Conservation (phyloP, 108 stramenopile genomes). For the Stephanodiscus triporus region DNA sequence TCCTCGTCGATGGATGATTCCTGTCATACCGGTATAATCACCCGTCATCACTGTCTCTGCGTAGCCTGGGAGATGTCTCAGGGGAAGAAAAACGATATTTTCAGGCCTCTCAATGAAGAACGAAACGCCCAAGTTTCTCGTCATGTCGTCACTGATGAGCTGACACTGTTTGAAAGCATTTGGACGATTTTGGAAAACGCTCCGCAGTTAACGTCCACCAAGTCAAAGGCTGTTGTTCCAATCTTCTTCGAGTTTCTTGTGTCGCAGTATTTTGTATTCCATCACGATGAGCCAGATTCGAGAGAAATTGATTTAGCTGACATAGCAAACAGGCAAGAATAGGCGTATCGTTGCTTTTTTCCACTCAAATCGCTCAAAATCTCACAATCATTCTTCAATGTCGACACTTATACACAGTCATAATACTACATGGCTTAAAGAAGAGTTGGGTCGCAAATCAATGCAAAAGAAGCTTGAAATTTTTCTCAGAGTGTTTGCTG, state of each 20-base stretch:
- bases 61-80: slow-evolving; percentile 66
- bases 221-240: slow-evolving; percentile 80
- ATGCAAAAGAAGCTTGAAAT: slow-evolving; percentile 60
- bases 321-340: slow-evolving; percentile 27
- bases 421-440: slow-evolving; percentile 34
- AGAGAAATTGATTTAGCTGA: slow-evolving; percentile 60
- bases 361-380: not conserved
- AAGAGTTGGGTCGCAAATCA: slow-evolving; percentile 43
- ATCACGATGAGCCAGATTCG: slow-evolving; percentile 71
- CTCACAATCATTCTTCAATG: not conserved
- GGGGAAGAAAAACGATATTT: slow-evolving; percentile 52
- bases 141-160: slow-evolving; percentile 55
- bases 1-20: slow-evolving; percentile 6
- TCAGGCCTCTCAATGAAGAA: slow-evolving; percentile 31
- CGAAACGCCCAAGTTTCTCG: slow-evolving; percentile 57
- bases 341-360: not conserved
- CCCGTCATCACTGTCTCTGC: slow-evolving; percentile 53
- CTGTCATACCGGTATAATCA: slow-evolving; percentile 8
- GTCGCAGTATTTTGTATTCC: slow-evolving; percentile 72
- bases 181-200: slow-evolving; percentile 70
- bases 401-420: not conserved
- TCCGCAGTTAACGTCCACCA: slow-evolving; percentile 62
- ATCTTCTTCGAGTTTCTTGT: slow-evolving; percentile 76
- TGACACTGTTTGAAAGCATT: slow-evolving; percentile 59
- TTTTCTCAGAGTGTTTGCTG: slow-evolving; percentile 78